These are phyloP conservation scores for Glebionis coronaria DNA, from an alignment of 129 eudicot genomes.

Conservation along the genomic window DNA sequence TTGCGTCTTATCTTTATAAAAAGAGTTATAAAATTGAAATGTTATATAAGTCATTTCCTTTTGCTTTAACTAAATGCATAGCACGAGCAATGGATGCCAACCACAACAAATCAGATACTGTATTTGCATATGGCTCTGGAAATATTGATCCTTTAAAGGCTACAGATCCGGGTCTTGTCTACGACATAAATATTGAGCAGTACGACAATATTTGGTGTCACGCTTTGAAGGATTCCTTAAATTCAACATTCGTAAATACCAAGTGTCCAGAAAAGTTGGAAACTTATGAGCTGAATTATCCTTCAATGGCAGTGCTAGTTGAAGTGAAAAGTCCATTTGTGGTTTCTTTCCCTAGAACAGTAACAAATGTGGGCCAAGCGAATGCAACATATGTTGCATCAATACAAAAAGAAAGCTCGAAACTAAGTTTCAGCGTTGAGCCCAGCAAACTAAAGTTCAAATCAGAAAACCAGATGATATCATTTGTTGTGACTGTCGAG, in stretches of 20 bases:
- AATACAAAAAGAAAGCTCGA: not conserved
- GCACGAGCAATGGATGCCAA: slow-evolving; percentile 1
- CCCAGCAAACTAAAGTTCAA: slow-evolving; percentile 31
- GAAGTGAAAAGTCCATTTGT: not conserved
- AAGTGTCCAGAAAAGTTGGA: slow-evolving; percentile 8
- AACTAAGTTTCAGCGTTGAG: slow-evolving; percentile 18
- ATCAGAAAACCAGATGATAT: slow-evolving; percentile 22
- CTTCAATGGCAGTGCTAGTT: slow-evolving; percentile 17
- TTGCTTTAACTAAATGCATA: slow-evolving; percentile 1
- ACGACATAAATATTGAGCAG: slow-evolving; percentile 16
- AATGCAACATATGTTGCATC: slow-evolving; percentile 31
- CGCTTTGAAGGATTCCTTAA: not conserved
- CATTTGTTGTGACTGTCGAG: slow-evolving; percentile 29
- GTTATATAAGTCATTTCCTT: not conserved
- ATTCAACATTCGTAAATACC: slow-evolving; percentile 5
- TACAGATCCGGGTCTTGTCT: slow-evolving; percentile 29
- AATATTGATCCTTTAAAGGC: slow-evolving; percentile 25
- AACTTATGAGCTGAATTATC: slow-evolving; percentile 13
- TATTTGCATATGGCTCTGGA: slow-evolving; percentile 30
- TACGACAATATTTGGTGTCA: slow-evolving; percentile 15
- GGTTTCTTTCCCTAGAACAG: slow-evolving; percentile 37
- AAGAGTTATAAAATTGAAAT: not conserved
- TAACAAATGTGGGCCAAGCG: slow-evolving; percentile 36
- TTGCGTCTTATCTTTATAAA: not conserved
- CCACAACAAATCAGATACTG: not conserved